phyloP scores from a whole-genome alignment of 306 rosid species.

The Pterocarpus santalinus region DNA sequence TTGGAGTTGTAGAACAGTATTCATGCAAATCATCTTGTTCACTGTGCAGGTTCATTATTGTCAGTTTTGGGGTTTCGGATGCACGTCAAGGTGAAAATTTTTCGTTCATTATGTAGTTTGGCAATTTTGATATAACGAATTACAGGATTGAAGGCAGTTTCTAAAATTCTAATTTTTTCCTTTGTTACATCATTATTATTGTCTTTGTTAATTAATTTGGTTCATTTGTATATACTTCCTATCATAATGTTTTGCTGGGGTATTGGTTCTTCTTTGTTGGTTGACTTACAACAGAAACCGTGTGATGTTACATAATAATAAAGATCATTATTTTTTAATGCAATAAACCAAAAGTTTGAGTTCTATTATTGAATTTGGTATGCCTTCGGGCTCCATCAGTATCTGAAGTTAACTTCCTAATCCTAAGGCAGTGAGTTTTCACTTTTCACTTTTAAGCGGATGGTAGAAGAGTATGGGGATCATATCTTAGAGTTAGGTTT shows the following conservation, averaged over 20 bases:
- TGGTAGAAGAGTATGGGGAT: not conserved
- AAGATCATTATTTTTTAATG: not conserved
- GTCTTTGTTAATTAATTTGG: constrained; percentile 61
- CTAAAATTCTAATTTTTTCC: not conserved
- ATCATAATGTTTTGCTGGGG: constrained; percentile 10
- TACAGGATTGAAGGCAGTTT: constrained; percentile 43
- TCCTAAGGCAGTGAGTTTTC: not conserved
- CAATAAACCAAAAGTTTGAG: constrained; percentile 16
- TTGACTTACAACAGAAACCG: constrained; percentile 28
- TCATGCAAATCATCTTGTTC: constrained; percentile 27
- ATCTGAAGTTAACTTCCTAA: not conserved
- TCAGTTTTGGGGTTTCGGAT: constrained; percentile 40
- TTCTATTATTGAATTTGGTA: not conserved
- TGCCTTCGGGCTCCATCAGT: not conserved
- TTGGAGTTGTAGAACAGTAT: constrained; percentile 12
- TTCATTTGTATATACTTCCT: constrained; percentile 59
- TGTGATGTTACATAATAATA: constrained; percentile 9
- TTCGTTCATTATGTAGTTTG: constrained; percentile 52
- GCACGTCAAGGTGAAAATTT: constrained; percentile 51
- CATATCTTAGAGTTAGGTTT: not conserved
- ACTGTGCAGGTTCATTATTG: constrained; percentile 55
- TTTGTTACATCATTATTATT: constrained; percentile 38
- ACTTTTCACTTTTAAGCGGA: not conserved
- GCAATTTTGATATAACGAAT: constrained; percentile 55
- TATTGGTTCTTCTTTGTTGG: constrained; percentile 31